Conservation (phyloP, 2,329 filamentous ascomycete species). For the Dactylellina sp. region DNA sequence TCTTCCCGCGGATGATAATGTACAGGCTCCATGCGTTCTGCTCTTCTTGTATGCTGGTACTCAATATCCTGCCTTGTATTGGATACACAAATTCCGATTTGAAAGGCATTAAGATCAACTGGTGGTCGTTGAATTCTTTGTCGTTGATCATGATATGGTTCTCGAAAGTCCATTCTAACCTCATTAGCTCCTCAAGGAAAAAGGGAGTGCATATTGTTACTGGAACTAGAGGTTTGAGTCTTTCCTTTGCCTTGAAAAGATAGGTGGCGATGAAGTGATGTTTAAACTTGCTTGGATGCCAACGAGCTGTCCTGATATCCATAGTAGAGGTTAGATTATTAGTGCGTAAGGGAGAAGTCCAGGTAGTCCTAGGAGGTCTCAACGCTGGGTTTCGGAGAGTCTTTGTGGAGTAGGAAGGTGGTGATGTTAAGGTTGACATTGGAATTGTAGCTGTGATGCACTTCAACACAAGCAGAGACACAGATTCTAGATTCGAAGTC, state of each 20-base stretch:
- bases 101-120: conserved; percentile 36
- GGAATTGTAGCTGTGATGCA: too few species aligned
- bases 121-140: conserved; percentile 24
- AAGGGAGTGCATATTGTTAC: conserved; percentile 45
- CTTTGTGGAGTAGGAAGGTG: too few species aligned
- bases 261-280: conserved; percentile 48
- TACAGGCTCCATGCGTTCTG: conserved; percentile 30
- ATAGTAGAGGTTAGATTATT: conserved; percentile 9
- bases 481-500: too few species aligned
- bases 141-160: conserved; percentile 23
- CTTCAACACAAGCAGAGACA: too few species aligned
- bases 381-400: too few species aligned
- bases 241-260: conserved; percentile 43
- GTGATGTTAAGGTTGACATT: too few species aligned
- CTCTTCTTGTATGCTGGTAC: not conserved
- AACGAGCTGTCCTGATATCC: conserved; percentile 43
- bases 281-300: conserved; percentile 43
- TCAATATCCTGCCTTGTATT: not conserved
- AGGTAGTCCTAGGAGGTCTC: not conserved
- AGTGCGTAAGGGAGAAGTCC: not conserved
- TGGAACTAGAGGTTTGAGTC: conserved; percentile 15
- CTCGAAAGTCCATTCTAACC: conserved; percentile 25
- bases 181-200: conserved; percentile 49
- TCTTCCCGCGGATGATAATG: conserved; percentile 35
- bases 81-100: conserved; percentile 10